These are phyloP conservation scores for Arthrobotrys sinensis DNA, from an alignment of 2,329 filamentous ascomycete species.

Conservation along the genomic window DNA sequence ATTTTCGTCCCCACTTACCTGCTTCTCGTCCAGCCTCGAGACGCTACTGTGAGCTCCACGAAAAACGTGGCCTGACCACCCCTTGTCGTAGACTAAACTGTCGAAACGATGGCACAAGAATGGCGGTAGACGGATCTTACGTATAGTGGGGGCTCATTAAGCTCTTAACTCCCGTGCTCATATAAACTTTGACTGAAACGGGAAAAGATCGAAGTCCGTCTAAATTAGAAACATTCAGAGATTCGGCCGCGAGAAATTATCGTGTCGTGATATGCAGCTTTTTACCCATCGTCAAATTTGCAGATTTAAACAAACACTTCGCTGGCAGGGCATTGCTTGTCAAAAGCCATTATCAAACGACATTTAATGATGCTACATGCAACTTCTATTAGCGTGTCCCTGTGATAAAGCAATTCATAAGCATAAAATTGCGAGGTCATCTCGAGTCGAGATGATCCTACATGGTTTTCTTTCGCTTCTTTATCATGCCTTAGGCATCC, in stretches of 20 bases:
- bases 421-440: slow-evolving; percentile 19
- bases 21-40: slow-evolving; percentile 26
- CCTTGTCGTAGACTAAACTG: slow-evolving; percentile 17
- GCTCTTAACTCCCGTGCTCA: slow-evolving; percentile 9
- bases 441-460: slow-evolving; percentile 25
- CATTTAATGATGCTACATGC: slow-evolving; percentile 20
- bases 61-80: slow-evolving; percentile 28
- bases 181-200: slow-evolving; percentile 34
- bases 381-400: neutral
- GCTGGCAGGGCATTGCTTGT: slow-evolving; percentile 25
- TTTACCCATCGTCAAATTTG: slow-evolving; percentile 1
- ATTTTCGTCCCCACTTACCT: slow-evolving; percentile 24
- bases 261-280: slow-evolving; percentile 19
- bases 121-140: slow-evolving; percentile 30
- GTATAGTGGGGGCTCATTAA: slow-evolving; percentile 36
- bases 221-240: slow-evolving; percentile 43
- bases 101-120: slow-evolving; percentile 38
- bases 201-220: slow-evolving; percentile 8
- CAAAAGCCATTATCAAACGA: slow-evolving; percentile 1
- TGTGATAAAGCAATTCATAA: neutral
- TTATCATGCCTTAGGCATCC: neutral
- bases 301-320: slow-evolving; percentile 19
- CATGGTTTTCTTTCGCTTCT: slow-evolving; percentile 10
- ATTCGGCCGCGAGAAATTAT: slow-evolving; percentile 7
- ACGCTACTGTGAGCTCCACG: slow-evolving; percentile 23